These are phyloP conservation scores for Pichia kudriavzevii DNA, from an alignment of 1,139 yeast species.

Conservation along the genomic window DNA sequence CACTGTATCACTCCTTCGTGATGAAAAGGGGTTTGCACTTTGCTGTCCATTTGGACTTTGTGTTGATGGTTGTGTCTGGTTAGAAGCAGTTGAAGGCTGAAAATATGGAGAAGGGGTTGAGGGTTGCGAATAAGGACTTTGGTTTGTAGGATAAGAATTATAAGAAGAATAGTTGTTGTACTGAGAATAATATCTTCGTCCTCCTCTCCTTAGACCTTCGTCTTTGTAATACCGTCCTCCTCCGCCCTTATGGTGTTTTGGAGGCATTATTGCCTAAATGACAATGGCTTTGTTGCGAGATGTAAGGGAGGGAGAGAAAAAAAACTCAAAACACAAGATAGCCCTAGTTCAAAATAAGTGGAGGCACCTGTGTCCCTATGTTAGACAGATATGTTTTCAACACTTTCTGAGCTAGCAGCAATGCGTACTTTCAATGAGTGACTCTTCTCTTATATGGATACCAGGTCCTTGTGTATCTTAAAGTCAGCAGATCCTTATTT, in stretches of 20 bases:
- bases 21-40: constrained; percentile 20
- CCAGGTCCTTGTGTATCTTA: too few species aligned
- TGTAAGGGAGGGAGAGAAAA: neutral
- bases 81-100: neutral
- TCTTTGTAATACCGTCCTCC: constrained; percentile 21
- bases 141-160: constrained; percentile 17
- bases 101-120: constrained; percentile 9
- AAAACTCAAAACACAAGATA: too few species aligned
- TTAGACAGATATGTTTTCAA: too few species aligned
- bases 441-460: too few species aligned
- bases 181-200: constrained; percentile 17
- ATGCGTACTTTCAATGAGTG: too few species aligned
- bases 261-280: constrained; percentile 8
- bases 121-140: constrained; percentile 20
- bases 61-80: neutral
- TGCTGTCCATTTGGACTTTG: neutral
- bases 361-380: too few species aligned
- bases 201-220: constrained; percentile 17
- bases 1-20: constrained; percentile 24
- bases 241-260: constrained; percentile 18
- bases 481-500: too few species aligned
- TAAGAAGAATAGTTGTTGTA: constrained; percentile 11
- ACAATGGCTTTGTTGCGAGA: too few species aligned
- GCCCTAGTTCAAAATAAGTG: too few species aligned
- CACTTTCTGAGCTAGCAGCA: too few species aligned